These are phyloP conservation scores for Epichloe brachyelytri DNA, from an alignment of 2,329 filamentous ascomycete species.

Conservation along the genomic window DNA sequence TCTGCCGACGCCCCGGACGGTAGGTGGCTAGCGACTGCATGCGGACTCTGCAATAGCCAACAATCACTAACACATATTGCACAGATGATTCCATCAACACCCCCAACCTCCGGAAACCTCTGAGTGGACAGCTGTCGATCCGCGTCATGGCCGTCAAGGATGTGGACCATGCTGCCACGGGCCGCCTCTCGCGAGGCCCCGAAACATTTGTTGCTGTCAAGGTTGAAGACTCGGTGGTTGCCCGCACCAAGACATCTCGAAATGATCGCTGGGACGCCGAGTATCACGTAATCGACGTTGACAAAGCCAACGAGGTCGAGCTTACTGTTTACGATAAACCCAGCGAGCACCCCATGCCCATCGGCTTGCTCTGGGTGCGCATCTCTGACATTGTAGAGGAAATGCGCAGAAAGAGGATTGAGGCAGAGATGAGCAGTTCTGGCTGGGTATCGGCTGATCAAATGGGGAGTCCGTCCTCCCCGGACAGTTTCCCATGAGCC, in stretches of 20 bases:
- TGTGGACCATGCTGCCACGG: slow-evolving; percentile 80
- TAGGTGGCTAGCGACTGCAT: slow-evolving; percentile 30
- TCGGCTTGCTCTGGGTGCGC: slow-evolving; percentile 89
- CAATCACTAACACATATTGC: neutral
- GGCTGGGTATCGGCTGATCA: slow-evolving; percentile 97
- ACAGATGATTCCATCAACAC: slow-evolving; percentile 92
- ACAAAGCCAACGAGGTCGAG: slow-evolving; percentile 98
- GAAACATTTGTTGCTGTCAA: slow-evolving; percentile 96
- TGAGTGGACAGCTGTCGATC: slow-evolving; percentile 80
- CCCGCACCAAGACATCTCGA: slow-evolving; percentile 71
- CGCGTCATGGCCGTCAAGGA: slow-evolving; percentile 82
- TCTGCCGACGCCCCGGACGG: slow-evolving; percentile 66
- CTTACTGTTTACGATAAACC: slow-evolving; percentile 96
- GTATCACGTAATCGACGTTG: slow-evolving; percentile 81
- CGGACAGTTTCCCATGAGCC: slow-evolving; percentile 44
- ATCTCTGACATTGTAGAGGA: slow-evolving; percentile 97
- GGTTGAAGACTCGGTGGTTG: slow-evolving; percentile 86
- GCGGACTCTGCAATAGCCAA: neutral
- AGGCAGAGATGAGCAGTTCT: slow-evolving; percentile 84
- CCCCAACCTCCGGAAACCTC: slow-evolving; percentile 88
- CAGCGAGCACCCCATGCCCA: slow-evolving; percentile 78
- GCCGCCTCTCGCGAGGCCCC: slow-evolving; percentile 75
- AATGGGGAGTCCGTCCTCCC: slow-evolving; percentile 53
- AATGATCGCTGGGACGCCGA: slow-evolving; percentile 89
- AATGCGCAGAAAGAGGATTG: slow-evolving; percentile 92